These are phyloP conservation scores for Aureobasidium lini DNA, from an alignment of 2,329 filamentous ascomycete species.

Conservation along the genomic window DNA sequence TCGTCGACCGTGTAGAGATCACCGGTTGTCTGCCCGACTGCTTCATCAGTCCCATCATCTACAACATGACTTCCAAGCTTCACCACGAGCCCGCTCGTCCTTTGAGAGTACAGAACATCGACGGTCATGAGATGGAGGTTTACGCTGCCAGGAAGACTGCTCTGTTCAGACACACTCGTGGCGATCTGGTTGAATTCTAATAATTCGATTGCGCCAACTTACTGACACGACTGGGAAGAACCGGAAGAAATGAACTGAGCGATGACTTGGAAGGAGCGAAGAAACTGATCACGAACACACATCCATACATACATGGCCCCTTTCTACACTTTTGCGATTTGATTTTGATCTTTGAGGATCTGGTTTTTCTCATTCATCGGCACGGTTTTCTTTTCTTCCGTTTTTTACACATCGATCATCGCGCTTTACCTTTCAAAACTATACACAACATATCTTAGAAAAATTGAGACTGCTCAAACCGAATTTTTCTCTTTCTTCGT, in stretches of 20 bases:
- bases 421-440: background rate
- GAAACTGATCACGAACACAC: too few species aligned
- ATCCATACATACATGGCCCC: too few species aligned
- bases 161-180: background rate
- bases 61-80: background rate
- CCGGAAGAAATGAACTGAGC: too few species aligned
- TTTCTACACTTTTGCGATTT: too few species aligned
- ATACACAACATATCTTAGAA: background rate
- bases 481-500: background rate
- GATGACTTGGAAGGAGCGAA: too few species aligned
- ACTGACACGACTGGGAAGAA: too few species aligned
- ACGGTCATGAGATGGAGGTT: background rate
- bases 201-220: too few species aligned
- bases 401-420: background rate
- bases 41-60: background rate
- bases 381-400: too few species aligned
- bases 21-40: constrained; percentile 20
- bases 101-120: background rate
- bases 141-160: background rate
- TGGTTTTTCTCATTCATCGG: too few species aligned
- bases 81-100: background rate
- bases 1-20: constrained; percentile 19
- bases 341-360: too few species aligned
- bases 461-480: background rate
- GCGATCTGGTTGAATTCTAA: too few species aligned